Evolutionary conservation across 345 rosid species (phyloP).

Genomic region (Heritiera fomes): DNA sequence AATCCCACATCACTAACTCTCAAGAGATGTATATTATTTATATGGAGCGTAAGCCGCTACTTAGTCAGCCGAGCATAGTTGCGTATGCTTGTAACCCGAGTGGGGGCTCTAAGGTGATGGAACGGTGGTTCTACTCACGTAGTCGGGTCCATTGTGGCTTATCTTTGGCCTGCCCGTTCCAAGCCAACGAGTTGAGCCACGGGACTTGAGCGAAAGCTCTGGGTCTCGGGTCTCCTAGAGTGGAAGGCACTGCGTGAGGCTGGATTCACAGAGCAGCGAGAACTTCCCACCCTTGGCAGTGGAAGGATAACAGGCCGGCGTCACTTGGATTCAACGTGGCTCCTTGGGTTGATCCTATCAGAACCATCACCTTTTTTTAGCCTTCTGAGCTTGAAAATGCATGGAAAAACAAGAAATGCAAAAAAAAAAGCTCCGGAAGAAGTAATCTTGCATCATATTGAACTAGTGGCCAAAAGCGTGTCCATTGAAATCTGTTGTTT

Average conservation of each 20-base stretch:
- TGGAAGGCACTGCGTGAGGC: constrained; percentile 10
- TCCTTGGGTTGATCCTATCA: neutral
- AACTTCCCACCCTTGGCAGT: neutral
- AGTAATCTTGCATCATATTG: no score
- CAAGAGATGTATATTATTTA: no score
- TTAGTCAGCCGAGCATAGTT: neutral
- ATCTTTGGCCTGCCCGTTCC: neutral
- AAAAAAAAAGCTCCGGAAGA: no score
- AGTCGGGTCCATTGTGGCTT: neutral
- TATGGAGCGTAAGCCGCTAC: neutral
- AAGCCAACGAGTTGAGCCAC: neutral
- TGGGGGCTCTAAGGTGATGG: neutral
- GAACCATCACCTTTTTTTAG: neutral
- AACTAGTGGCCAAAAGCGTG: no score
- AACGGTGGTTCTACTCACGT: no score
- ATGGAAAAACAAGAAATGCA: no score
- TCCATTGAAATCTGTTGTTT: no score
- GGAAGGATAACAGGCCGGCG: constrained; percentile 8
- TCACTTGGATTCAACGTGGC: neutral
- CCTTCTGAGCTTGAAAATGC: no score
- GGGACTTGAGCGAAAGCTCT: neutral
- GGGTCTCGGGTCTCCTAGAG: neutral
- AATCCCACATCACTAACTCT: neutral
- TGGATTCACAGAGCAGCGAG: constrained; percentile 17
- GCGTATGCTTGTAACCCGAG: neutral